These are phyloP conservation scores for Acanthamoeba divionensis DNA, from an alignment of 208 protist species.

Conservation along the genomic window DNA sequence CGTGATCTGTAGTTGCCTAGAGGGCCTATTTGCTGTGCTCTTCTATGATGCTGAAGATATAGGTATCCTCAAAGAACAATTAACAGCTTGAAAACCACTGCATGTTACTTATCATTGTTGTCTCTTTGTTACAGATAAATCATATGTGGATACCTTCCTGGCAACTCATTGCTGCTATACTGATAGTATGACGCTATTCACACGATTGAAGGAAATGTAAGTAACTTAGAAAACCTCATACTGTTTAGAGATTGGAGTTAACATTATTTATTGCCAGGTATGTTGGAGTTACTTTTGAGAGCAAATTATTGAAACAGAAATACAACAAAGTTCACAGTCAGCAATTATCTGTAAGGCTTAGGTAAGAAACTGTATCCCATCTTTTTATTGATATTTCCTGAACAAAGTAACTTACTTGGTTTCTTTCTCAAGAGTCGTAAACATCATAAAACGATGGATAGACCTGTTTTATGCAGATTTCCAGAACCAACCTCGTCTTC, in stretches of 20 bases:
- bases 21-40: not conserved
- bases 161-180: not conserved
- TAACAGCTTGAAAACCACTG: not conserved
- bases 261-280: too few relatives aligned
- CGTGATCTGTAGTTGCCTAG: not conserved
- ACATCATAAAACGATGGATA: conserved; percentile 7
- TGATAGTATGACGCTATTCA: not conserved
- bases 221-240: not conserved
- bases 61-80: not conserved
- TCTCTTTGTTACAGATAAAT: not conserved
- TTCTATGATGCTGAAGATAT: not conserved
- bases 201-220: not conserved
- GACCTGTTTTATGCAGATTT: not conserved
- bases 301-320: not conserved
- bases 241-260: not conserved
- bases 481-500: not conserved
- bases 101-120: not conserved
- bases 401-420: not conserved
- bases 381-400: not conserved
- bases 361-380: not conserved
- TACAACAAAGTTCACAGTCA: not conserved
- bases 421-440: not conserved
- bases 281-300: too few relatives aligned
- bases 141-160: conserved; percentile 3
- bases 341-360: not conserved